Percentiles rank a stretch among this genome's conserved stretches.
Evolutionary conservation across 169 alveolate genomes (phyloP).

Genomic region (Besnoitia besnoiti): DNA sequence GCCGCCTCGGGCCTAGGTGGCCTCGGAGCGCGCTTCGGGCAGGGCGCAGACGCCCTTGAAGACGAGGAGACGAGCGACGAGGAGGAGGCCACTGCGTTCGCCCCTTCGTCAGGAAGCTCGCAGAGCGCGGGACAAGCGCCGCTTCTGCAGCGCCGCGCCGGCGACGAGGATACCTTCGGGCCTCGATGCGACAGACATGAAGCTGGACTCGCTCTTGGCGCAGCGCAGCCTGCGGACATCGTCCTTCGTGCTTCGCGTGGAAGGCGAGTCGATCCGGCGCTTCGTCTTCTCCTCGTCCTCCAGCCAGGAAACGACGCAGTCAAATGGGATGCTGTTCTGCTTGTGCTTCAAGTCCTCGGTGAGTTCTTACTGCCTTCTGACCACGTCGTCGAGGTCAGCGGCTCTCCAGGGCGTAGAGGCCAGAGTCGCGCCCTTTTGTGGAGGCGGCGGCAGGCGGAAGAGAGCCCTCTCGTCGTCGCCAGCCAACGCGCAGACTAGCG

Average conservation of each 20-base stretch:
- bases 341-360: background rate
- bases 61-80: background rate
- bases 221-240: background rate
- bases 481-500: too few relatives aligned
- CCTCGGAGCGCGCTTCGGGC: background rate
- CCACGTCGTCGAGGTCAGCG: too few relatives aligned
- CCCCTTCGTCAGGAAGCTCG: background rate
- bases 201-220: background rate
- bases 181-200: background rate
- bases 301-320: background rate
- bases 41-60: background rate
- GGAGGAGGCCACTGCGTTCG: background rate
- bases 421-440: too few relatives aligned
- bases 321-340: conserved; percentile 21
- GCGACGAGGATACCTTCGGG: background rate
- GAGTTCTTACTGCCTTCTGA: background rate
- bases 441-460: too few relatives aligned
- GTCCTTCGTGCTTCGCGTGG: background rate
- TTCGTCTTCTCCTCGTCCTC: conserved; percentile 5
- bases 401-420: too few relatives aligned
- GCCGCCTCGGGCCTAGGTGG: background rate
- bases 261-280: background rate
- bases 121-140: background rate
- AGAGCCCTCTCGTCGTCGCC: too few relatives aligned
- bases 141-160: background rate